Evolutionary conservation across 1,284 basidiomycete genomes (phyloP).

Genomic region (Jaminaea rosea): DNA sequence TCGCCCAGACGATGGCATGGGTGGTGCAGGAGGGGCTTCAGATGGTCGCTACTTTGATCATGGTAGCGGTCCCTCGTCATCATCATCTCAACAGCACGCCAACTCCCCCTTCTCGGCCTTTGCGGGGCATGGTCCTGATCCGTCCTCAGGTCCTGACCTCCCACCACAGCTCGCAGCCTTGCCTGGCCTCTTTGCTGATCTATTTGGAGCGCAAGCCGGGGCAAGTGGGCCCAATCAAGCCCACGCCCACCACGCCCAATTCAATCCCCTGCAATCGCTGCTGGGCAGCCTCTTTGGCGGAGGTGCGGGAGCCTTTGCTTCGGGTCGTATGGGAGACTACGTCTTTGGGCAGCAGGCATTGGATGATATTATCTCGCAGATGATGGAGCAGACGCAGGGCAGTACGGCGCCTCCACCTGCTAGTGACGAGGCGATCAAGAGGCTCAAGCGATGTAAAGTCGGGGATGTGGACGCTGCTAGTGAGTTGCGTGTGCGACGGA

Average conservation of each 20-base stretch:
- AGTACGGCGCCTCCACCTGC: slow-evolving; percentile 30
- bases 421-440: slow-evolving; percentile 24
- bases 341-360: slow-evolving; percentile 31
- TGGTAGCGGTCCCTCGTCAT: too few relatives aligned
- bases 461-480: slow-evolving; percentile 12
- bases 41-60: slow-evolving; percentile 36
- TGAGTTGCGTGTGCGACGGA: not conserved
- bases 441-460: slow-evolving; percentile 22
- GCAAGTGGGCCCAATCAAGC: too few relatives aligned
- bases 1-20: slow-evolving; percentile 38
- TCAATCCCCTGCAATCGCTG: too few relatives aligned
- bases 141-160: slow-evolving; percentile 7
- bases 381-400: slow-evolving; percentile 38
- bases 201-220: slow-evolving; percentile 22
- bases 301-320: slow-evolving; percentile 12
- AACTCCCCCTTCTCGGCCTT: slow-evolving; percentile 8
- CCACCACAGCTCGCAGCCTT: slow-evolving; percentile 27
- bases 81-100: too few relatives aligned
- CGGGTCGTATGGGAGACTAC: slow-evolving; percentile 33
- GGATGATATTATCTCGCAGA: slow-evolving; percentile 37
- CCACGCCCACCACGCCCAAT: too few relatives aligned
- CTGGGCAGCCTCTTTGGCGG: slow-evolving; percentile 22
- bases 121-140: not conserved
- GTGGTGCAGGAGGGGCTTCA: slow-evolving; percentile 28
- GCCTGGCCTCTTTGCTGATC: slow-evolving; percentile 24